These are phyloP conservation scores for Apiospora malaysiana DNA, from an alignment of 2,329 filamentous ascomycete genomes.

Conservation along the genomic window DNA sequence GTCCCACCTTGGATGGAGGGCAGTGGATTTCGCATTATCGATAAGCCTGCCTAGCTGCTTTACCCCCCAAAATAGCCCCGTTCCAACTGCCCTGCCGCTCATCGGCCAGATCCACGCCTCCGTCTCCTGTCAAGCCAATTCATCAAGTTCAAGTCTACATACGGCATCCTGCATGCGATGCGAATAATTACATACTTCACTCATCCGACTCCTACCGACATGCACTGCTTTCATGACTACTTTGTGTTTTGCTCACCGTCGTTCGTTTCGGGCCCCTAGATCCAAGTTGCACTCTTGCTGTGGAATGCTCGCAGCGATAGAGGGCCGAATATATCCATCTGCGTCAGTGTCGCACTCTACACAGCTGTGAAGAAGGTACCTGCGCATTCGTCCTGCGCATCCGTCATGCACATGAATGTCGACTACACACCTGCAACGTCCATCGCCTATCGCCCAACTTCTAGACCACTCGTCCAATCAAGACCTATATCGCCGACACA, in stretches of 20 bases:
- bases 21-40: neutral
- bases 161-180: too few species aligned
- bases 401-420: neutral
- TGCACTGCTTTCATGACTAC: neutral
- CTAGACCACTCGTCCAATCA: slow-evolving; percentile 20
- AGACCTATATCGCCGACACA: slow-evolving; percentile 20
- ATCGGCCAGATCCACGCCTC: neutral
- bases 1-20: neutral
- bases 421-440: neutral
- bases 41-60: neutral
- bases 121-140: neutral
- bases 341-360: neutral
- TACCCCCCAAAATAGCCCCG: slow-evolving; percentile 8
- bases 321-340: neutral
- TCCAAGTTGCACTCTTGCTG: neutral
- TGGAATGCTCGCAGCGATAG: neutral
- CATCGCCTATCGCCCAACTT: neutral
- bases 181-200: too few species aligned
- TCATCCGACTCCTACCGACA: too few species aligned
- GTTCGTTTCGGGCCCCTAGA: too few species aligned
- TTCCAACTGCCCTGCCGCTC: neutral
- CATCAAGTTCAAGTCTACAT: neutral
- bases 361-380: slow-evolving; percentile 7
- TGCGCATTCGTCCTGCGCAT: neutral
- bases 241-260: neutral